Base-by-base conservation (phyloP, 1,139 yeast genomes). In the Candida gigantensis region DNA sequence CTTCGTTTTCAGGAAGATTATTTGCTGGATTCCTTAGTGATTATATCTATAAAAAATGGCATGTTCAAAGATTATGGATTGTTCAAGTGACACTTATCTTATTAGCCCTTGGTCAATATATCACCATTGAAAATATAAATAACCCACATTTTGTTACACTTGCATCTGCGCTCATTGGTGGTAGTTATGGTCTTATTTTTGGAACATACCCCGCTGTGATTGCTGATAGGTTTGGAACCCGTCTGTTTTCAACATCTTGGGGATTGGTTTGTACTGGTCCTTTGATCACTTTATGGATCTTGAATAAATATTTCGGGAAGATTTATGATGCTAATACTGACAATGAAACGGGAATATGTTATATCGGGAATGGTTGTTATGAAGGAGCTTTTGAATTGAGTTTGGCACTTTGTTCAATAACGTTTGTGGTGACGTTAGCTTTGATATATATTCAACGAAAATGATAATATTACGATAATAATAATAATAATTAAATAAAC, bases 161-260 rank as follows among this genome's bases (percentile, higher is more conserved):
- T 8, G 49, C 68, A 0, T 68, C 74, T 1, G 53, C 56, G 0
- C 42, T 64, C 5, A 57, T 63, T 21, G 76, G 77, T 2, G 57
- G 58, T 3, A 55, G 70, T 28, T 71, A 67, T 45, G 77, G 77
- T 0, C 53, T 68, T 24, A 48, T 60, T 3, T 68, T 64, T 47
- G 75, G 75, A 1, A 64, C 68, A 0, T 71, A 69, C 41, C 77
- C 77, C 5, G 75, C 77, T 1, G 59, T 71, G 4, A 64, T 70
- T 29, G 75, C 76, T 1, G 77, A 71, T 42, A 51, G 51, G 25
- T 69, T 67, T 51, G 77, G 76, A 2, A 65, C 74, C 0, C 53
- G 47, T 24, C 54, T 65, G 0, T 70, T 71, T 37, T 60, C 74
- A 1, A 68, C 75, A 1, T 62, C 65, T 4, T 71, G 77, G 76